Evolutionary conservation across 2,329 filamentous ascomycete genomes (phyloP).

Genomic region (Lomentospora prolificans): DNA sequence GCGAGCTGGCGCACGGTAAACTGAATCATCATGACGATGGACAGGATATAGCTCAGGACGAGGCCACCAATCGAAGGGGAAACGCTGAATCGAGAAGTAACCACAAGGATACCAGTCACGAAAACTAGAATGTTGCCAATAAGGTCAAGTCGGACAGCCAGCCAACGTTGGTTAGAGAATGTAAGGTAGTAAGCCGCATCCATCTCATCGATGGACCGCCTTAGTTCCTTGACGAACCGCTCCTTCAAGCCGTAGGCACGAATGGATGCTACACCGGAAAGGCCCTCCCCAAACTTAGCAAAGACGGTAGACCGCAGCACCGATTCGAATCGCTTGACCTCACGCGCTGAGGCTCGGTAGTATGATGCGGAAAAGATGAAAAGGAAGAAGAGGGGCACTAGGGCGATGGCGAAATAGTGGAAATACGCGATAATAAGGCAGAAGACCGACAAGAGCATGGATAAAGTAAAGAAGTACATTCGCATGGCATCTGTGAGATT

Average conservation of each 20-base stretch:
- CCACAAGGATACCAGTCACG: conserved; percentile 78
- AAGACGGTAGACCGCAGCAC: conserved; percentile 82
- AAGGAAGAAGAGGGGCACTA: conserved; percentile 57
- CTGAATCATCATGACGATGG: conserved; percentile 91
- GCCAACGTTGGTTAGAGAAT: conserved; percentile 91
- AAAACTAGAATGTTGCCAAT: conserved; percentile 82
- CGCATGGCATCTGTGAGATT: conserved; percentile 79
- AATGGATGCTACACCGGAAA: conserved; percentile 76
- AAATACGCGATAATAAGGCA: conserved; percentile 91
- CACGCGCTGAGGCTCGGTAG: conserved; percentile 82
- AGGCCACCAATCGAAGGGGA: conserved; percentile 76
- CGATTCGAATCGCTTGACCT: conserved; percentile 90
- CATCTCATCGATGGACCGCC: conserved; percentile 76
- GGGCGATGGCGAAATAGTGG: conserved; percentile 65
- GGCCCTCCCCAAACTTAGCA: conserved; percentile 81
- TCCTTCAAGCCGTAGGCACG: conserved; percentile 77
- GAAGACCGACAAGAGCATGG: conserved; percentile 75
- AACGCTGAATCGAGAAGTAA: conserved; percentile 81
- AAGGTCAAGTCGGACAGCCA: conserved; percentile 73
- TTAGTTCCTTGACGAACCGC: conserved; percentile 62
- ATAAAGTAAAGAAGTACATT: conserved; percentile 83
- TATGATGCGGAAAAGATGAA: conserved; percentile 79
- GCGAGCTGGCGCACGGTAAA: conserved; percentile 90
- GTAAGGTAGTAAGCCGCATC: conserved; percentile 90
- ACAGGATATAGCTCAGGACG: conserved; percentile 85